Evolutionary conservation across 2,329 filamentous ascomycete genomes (phyloP).

Genomic region (Epichloe aotearoae): DNA sequence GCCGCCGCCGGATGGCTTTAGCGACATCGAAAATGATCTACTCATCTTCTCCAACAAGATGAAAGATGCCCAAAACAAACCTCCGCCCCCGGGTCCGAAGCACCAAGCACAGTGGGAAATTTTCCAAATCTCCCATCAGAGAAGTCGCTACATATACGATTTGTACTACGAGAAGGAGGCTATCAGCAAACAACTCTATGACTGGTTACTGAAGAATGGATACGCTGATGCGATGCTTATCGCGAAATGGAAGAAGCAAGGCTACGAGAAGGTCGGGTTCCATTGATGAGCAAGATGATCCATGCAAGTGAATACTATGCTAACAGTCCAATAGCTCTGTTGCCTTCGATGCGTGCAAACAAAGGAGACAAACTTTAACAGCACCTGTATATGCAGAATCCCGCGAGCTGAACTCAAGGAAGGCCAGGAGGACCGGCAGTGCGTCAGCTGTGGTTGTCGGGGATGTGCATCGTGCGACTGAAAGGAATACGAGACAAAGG

Average conservation of each 20-base stretch:
- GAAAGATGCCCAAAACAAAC: constrained; percentile 88
- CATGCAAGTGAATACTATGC: not conserved
- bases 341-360: constrained; percentile 94
- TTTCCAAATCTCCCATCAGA: constrained; percentile 92
- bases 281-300: constrained; percentile 5
- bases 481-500: constrained; percentile 5
- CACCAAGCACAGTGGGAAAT: constrained; percentile 94
- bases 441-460: constrained; percentile 86
- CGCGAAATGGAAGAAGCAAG: constrained; percentile 99
- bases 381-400: constrained; percentile 93
- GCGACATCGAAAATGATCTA: constrained; percentile 76
- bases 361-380: constrained; percentile 99
- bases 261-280: constrained; percentile 76
- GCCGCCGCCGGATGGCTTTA: constrained; percentile 73
- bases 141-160: constrained; percentile 88
- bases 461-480: constrained; percentile 81
- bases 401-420: constrained; percentile 83
- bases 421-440: constrained; percentile 69
- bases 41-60: constrained; percentile 82
- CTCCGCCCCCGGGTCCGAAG: constrained; percentile 64
- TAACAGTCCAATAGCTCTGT: constrained; percentile 49
- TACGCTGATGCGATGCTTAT: constrained; percentile 94
- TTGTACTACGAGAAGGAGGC: constrained; percentile 97
- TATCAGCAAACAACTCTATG: constrained; percentile 83
- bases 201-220: constrained; percentile 91